Evolutionary conservation across 768 basidiomycete genomes (phyloP).

Genomic region (Austroboletus eburneus): DNA sequence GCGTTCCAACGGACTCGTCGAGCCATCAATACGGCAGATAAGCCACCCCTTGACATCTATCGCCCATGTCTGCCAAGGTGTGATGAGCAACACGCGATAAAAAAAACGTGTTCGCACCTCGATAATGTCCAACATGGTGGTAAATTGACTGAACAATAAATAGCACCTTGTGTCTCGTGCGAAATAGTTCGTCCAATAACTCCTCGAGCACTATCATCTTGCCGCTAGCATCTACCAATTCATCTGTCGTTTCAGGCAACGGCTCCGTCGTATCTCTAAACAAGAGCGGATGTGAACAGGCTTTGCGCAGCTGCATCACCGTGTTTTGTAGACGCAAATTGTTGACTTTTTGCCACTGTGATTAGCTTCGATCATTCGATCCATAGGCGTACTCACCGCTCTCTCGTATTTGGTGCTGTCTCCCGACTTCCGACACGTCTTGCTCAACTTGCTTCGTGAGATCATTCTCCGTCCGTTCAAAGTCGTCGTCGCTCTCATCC

Average conservation of each 20-base stretch:
- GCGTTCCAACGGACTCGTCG: slow-evolving; percentile 97
- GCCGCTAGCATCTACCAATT: slow-evolving; percentile 88
- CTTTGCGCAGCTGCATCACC: slow-evolving; percentile 97
- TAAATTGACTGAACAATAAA: slow-evolving; percentile 99
- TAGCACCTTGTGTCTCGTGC: slow-evolving; percentile 89
- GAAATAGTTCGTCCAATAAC: slow-evolving; percentile 80
- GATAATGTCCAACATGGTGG: slow-evolving; percentile 91
- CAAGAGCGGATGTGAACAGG: slow-evolving; percentile 88
- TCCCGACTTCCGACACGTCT: slow-evolving; percentile 50
- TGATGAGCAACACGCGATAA: slow-evolving; percentile 56
- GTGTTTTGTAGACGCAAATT: slow-evolving; percentile 93
- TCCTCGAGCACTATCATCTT: slow-evolving; percentile 99
- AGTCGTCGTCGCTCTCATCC: slow-evolving; percentile 53
- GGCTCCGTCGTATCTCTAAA: slow-evolving; percentile 47
- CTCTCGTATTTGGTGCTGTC: slow-evolving; percentile 53
- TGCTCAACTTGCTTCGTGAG: slow-evolving; percentile 42
- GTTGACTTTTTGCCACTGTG: slow-evolving; percentile 59
- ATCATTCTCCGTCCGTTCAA: slow-evolving; percentile 54
- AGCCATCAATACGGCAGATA: slow-evolving; percentile 90
- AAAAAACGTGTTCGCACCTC: slow-evolving; percentile 95
- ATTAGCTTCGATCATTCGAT: too few relatives aligned
- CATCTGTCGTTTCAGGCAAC: slow-evolving; percentile 72
- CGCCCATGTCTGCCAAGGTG: too few relatives aligned
- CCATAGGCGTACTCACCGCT: slow-evolving; percentile 59
- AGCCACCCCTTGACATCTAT: too few relatives aligned